Evolutionary conservation across 2,329 filamentous ascomycete genomes (phyloP).

Genomic region (Ophiocordyceps sinensis): DNA sequence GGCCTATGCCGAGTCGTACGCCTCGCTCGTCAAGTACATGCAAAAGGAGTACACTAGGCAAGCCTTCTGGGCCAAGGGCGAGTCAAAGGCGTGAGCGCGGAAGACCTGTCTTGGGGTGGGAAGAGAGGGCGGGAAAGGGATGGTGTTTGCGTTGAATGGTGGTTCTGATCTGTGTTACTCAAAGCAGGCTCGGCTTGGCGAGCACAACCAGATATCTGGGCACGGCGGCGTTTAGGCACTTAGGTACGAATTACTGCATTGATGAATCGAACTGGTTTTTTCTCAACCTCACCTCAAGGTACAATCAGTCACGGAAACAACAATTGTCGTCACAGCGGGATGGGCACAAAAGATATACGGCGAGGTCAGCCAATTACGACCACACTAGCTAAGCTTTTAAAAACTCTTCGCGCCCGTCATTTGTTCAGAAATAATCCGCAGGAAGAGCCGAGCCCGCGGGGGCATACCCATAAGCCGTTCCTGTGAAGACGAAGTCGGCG

Average conservation of each 20-base stretch:
- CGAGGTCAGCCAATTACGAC: no score
- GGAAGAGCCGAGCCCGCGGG: no score
- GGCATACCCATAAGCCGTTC: no score
- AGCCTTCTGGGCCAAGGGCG: slow-evolving; percentile 31
- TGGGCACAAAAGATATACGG: not conserved
- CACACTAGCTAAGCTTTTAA: no score
- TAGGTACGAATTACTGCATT: no score
- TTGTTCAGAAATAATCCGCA: no score
- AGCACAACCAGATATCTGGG: slow-evolving; percentile 13
- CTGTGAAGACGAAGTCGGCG: no score
- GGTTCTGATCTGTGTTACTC: slow-evolving; percentile 18
- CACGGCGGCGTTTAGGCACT: slow-evolving; percentile 24
- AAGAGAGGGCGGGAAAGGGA: not conserved
- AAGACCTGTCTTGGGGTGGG: not conserved
- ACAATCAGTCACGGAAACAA: not conserved
- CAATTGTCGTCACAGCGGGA: not conserved
- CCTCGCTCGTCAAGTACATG: slow-evolving; percentile 49
- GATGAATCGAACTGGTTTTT: slow-evolving; percentile 7
- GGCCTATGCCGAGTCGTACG: slow-evolving; percentile 49
- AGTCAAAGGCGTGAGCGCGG: slow-evolving; percentile 12
- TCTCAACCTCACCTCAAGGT: not conserved
- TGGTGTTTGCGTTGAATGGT: not conserved
- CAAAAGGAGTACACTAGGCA: slow-evolving; percentile 51
- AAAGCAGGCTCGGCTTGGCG: slow-evolving; percentile 16
- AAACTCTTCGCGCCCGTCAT: no score